Evolutionary conservation across 2,329 filamentous ascomycete genomes (phyloP).

Genomic region (Fusarium subtropicale): DNA sequence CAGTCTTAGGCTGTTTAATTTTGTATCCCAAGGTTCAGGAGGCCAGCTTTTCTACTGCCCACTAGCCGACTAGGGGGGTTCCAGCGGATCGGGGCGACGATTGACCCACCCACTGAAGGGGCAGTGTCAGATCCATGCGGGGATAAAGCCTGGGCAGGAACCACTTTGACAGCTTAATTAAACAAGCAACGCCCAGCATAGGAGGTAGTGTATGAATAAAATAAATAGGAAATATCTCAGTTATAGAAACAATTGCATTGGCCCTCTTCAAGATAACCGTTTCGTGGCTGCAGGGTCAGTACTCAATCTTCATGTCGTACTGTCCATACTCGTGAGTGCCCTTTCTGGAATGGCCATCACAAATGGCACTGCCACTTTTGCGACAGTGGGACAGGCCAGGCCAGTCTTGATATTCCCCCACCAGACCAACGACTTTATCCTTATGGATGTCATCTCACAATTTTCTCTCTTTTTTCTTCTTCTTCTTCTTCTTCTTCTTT

Average conservation of each 20-base stretch:
- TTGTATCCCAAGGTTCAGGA: too few relatives aligned
- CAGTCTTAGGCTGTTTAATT: too few relatives aligned
- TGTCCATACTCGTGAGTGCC: not conserved
- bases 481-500: too few relatives aligned
- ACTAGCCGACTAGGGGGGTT: slow-evolving; percentile 12
- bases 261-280: not conserved
- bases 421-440: slow-evolving; percentile 5
- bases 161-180: not conserved
- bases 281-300: not conserved
- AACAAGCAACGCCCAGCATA: not conserved
- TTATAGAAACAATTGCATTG: not conserved
- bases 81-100: slow-evolving; percentile 27
- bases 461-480: not conserved
- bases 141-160: slow-evolving; percentile 6
- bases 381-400: not conserved
- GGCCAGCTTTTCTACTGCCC: too few relatives aligned
- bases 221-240: not conserved
- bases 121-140: slow-evolving; percentile 25
- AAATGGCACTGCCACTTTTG: slow-evolving; percentile 30
- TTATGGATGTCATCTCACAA: slow-evolving; percentile 1
- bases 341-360: not conserved
- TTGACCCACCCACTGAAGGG: slow-evolving; percentile 32
- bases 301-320: too few relatives aligned
- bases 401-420: slow-evolving; percentile 14
- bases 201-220: not conserved